Evolutionary conservation across 306 rosid genomes (phyloP).

Genomic region (Acacia melanoxylon): DNA sequence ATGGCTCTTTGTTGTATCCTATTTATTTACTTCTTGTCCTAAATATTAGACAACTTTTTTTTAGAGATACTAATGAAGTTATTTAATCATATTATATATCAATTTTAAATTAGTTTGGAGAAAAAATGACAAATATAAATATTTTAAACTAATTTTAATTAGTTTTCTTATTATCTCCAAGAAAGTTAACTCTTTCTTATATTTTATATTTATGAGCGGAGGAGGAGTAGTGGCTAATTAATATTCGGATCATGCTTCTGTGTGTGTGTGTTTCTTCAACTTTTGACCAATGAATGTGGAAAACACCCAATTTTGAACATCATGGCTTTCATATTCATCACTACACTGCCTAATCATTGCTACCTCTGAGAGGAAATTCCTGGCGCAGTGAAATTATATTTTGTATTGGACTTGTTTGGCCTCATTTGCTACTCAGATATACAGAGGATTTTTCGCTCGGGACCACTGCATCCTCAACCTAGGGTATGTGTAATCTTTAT

Average conservation of each 20-base stretch:
- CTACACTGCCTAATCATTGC: neutral
- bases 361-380: neutral
- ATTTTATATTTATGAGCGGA: no score
- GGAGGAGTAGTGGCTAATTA: neutral
- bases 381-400: neutral
- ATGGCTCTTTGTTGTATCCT: slow-evolving; percentile 99
- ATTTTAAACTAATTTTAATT: no score
- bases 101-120: no score
- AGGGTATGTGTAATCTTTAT: slow-evolving; percentile 50
- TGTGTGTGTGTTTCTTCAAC: neutral
- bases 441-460: slow-evolving; percentile 86
- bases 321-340: neutral
- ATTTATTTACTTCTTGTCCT: neutral
- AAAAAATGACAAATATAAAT: no score
- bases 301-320: neutral
- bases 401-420: slow-evolving; percentile 35
- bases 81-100: no score
- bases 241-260: neutral
- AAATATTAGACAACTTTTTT: no score
- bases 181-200: no score
- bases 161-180: no score
- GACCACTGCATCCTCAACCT: slow-evolving; percentile 83
- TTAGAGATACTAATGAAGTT: no score
- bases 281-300: neutral
- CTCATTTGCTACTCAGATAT: slow-evolving; percentile 65